Conservation (phyloP, 164 flowering plant genomes). For the Berberis thunbergii region DNA sequence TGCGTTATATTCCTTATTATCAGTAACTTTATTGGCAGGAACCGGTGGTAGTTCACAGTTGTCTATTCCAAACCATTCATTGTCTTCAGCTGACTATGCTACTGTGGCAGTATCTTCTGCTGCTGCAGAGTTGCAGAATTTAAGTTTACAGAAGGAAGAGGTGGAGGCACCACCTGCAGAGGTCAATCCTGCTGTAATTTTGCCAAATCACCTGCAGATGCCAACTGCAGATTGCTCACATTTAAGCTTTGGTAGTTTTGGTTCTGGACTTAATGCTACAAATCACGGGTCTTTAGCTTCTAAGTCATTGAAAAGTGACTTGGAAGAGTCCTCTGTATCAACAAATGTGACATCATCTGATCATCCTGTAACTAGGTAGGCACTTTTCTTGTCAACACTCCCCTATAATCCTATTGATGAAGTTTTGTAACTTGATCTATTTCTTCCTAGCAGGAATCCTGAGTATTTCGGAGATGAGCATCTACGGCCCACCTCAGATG, state of each 20-base stretch:
- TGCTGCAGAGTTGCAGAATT: slow-evolving; percentile 51
- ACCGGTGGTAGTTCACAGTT: slow-evolving; percentile 10
- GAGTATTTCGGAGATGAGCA: slow-evolving; percentile 77
- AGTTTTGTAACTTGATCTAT: neutral
- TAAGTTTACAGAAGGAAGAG: slow-evolving; percentile 46
- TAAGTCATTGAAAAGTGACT: slow-evolving; percentile 29
- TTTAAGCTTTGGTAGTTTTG: slow-evolving; percentile 96
- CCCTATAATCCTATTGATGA: neutral
- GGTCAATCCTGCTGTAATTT: slow-evolving; percentile 65
- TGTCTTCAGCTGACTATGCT: slow-evolving; percentile 46
- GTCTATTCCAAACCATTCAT: slow-evolving; percentile 12
- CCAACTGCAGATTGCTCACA: slow-evolving; percentile 74
- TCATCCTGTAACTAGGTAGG: slow-evolving; percentile 56
- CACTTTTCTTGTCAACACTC: neutral
- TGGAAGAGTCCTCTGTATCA: slow-evolving; percentile 44
- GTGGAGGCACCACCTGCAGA: slow-evolving; percentile 28
- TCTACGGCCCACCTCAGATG: slow-evolving; percentile 40
- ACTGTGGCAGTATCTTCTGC: slow-evolving; percentile 43
- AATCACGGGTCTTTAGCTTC: slow-evolving; percentile 46
- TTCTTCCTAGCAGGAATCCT: slow-evolving; percentile 43
- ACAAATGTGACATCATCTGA: slow-evolving; percentile 42
- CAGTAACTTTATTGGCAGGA: slow-evolving; percentile 7
- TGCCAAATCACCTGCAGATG: slow-evolving; percentile 87
- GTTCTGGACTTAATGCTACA: slow-evolving; percentile 46
- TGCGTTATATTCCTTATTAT: neutral